Conservation (phyloP, 257 asterid species). For the Plantago major region DNA sequence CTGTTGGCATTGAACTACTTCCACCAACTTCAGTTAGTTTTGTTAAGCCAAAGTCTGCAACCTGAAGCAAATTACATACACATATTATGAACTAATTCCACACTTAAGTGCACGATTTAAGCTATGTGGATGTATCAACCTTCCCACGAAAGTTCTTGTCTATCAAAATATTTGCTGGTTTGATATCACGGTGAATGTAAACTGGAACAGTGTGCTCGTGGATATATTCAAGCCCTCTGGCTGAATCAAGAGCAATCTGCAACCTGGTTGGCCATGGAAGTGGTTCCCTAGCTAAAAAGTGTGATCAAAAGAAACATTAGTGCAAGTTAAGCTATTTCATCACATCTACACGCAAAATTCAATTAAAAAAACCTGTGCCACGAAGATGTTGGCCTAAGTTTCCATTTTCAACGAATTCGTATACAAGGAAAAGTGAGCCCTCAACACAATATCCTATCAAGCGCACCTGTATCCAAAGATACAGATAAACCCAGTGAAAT, state of each 20-base stretch:
- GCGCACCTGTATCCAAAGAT: constrained; percentile 63
- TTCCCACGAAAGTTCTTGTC: constrained; percentile 82
- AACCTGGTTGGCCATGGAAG: constrained; percentile 81
- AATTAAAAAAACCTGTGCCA: constrained; percentile 52
- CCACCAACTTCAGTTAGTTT: constrained; percentile 95
- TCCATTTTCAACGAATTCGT: constrained; percentile 86
- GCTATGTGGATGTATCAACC: constrained; percentile 37
- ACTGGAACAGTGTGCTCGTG: constrained; percentile 98
- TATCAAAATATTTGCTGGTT: constrained; percentile 88
- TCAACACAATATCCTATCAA: constrained; percentile 91
- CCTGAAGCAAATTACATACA: constrained; percentile 38
- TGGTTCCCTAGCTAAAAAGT: constrained; percentile 66
- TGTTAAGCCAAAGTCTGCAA: constrained; percentile 93
- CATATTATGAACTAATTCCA: constrained; percentile 17
- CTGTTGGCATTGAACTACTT: constrained; percentile 71
- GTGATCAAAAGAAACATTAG: constrained; percentile 10
- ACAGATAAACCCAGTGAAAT: background rate
- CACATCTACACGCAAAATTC: constrained; percentile 6
- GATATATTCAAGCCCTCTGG: constrained; percentile 95
- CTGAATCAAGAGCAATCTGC: constrained; percentile 95
- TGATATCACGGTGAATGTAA: constrained; percentile 94
- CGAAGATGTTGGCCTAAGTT: constrained; percentile 88
- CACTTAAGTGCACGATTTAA: constrained; percentile 8
- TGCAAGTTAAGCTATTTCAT: constrained; percentile 13
- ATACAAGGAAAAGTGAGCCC: constrained; percentile 95